Percentiles rank a stretch among this genome's conserved stretches.
Evolutionary conservation across 176 grass and related monocot species (phyloP).

Genomic region (Triticum timopheevii): DNA sequence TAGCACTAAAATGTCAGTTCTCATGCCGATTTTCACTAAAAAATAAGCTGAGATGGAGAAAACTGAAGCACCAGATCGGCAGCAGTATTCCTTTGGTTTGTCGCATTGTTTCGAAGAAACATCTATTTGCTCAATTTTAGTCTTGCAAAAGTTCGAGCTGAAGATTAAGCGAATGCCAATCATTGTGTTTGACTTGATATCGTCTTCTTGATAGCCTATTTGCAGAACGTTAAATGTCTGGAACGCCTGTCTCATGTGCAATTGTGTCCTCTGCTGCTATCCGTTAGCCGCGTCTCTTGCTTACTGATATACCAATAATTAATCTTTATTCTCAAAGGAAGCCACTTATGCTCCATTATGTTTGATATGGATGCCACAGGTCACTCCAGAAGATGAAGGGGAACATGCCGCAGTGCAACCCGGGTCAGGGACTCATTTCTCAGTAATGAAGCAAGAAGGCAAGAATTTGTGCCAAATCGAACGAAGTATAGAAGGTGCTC

Average conservation of each 20-base stretch:
- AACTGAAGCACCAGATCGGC: neutral
- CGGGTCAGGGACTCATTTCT: constrained; percentile 32
- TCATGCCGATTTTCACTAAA: neutral
- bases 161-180: neutral
- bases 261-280: neutral
- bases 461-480: no score
- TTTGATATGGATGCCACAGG: constrained; percentile 11
- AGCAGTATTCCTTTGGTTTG: neutral
- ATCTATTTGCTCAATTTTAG: neutral
- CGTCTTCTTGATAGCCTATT: no score
- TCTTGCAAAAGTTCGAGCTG: neutral
- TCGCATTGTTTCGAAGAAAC: neutral
- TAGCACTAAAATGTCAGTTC: neutral
- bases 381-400: constrained; percentile 20
- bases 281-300: neutral
- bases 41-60: neutral
- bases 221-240: neutral
- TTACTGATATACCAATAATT: neutral
- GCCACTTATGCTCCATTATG: neutral
- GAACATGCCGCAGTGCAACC: neutral
- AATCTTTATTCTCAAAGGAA: neutral
- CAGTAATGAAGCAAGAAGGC: no score
- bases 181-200: neutral
- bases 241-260: neutral
- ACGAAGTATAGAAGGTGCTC: no score